These are phyloP conservation scores for Omphalotus guepiniiformis DNA, from an alignment of 768 basidiomycete genomes.

Conservation along the genomic window DNA sequence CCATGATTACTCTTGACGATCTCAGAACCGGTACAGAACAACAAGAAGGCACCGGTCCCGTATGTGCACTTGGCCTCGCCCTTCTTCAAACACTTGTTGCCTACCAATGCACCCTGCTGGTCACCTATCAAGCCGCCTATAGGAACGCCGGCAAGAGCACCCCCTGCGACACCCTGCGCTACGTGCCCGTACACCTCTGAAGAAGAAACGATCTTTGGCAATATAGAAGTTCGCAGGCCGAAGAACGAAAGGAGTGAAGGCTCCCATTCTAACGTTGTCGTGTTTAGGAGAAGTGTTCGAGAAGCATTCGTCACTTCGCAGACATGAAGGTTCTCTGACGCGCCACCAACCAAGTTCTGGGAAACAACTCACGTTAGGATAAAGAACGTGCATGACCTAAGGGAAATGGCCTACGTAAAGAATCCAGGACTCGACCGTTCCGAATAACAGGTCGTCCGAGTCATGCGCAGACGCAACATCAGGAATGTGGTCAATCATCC, in stretches of 20 bases:
- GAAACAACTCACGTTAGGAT: conserved; percentile 3
- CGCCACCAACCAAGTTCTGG: conserved; percentile 84
- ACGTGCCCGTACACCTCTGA: conserved; percentile 90
- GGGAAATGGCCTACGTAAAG: conserved; percentile 58
- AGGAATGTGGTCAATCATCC: conserved; percentile 90
- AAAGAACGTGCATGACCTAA: neutral
- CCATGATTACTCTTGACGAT: conserved; percentile 85
- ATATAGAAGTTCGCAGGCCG: conserved; percentile 65
- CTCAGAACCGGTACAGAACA: conserved; percentile 90
- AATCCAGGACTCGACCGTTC: conserved; percentile 97
- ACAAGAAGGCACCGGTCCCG: conserved; percentile 93
- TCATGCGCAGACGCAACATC: conserved; percentile 77
- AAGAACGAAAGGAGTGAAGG: conserved; percentile 83
- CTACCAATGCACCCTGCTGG: conserved; percentile 94
- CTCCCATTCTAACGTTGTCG: conserved; percentile 81
- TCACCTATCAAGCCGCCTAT: conserved; percentile 97
- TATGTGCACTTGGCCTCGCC: conserved; percentile 99
- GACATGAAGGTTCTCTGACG: conserved; percentile 66
- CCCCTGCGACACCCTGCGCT: conserved; percentile 58
- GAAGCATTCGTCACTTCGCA: conserved; percentile 96
- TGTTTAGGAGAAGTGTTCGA: conserved; percentile 87
- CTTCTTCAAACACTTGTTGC: conserved; percentile 88
- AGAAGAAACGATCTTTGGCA: conserved; percentile 86
- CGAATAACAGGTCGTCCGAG: conserved; percentile 78
- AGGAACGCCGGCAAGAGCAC: conserved; percentile 67